Evolutionary conservation across 2,329 filamentous ascomycete species (phyloP).

Genomic region (Metarhizium brunneum): DNA sequence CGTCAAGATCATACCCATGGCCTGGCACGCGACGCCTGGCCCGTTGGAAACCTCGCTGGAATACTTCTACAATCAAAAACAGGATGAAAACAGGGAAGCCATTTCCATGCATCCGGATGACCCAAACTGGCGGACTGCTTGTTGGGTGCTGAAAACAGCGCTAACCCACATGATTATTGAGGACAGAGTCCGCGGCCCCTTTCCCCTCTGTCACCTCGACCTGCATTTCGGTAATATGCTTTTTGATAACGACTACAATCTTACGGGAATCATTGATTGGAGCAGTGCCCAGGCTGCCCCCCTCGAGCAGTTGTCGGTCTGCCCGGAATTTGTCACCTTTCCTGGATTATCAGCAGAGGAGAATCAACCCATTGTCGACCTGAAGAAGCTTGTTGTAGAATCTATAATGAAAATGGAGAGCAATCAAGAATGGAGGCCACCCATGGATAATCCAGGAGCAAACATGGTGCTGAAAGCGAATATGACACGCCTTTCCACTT

Average conservation of each 20-base stretch:
- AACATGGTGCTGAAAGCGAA: background rate
- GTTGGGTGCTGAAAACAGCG: constrained; percentile 21
- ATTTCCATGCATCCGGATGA: constrained; percentile 13
- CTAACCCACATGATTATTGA: constrained; percentile 19
- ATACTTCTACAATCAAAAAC: constrained; percentile 18
- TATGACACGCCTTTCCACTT: constrained; percentile 11
- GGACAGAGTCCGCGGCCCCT: constrained; percentile 22
- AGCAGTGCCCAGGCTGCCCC: constrained; percentile 22
- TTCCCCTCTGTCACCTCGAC: constrained; percentile 24
- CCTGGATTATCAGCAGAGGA: constrained; percentile 18
- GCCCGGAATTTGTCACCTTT: constrained; percentile 22
- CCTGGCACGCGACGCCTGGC: constrained; percentile 13
- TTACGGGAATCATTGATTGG: constrained; percentile 27
- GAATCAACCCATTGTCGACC: constrained; percentile 14
- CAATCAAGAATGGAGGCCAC: constrained; percentile 1
- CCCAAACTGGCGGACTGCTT: constrained; percentile 19
- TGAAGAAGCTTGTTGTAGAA: constrained; percentile 8
- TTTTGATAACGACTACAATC: constrained; percentile 30
- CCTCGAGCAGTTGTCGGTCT: constrained; percentile 25
- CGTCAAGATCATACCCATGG: constrained; percentile 14
- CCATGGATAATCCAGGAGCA: constrained; percentile 6
- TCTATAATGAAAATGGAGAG: constrained; percentile 9
- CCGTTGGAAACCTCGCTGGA: constrained; percentile 19
- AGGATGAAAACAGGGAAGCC: constrained; percentile 14
- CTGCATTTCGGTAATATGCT: constrained; percentile 30